These are phyloP conservation scores for Gloeophyllum trabeum DNA, from an alignment of 768 basidiomycete species.

Conservation along the genomic window DNA sequence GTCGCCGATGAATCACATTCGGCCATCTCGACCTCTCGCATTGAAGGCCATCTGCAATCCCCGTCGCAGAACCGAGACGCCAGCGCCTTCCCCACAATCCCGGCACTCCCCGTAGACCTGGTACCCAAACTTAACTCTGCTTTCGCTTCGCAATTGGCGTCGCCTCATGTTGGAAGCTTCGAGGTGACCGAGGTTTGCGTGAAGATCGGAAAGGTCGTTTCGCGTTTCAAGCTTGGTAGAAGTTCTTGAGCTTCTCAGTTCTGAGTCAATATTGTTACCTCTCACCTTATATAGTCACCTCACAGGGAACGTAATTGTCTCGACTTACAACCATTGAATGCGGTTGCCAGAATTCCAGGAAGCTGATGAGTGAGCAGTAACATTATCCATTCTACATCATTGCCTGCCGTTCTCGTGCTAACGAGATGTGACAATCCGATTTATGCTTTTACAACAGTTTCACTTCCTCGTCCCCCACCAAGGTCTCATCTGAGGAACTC, in stretches of 20 bases:
- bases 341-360: no score
- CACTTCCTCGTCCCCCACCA: not conserved
- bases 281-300: no score
- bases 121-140: conserved; percentile 37
- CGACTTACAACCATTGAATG: no score
- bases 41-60: not conserved
- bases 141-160: conserved; percentile 30
- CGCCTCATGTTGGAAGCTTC: conserved; percentile 39
- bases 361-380: no score
- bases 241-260: no score
- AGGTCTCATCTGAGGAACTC: conserved; percentile 19
- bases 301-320: no score
- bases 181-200: conserved; percentile 42
- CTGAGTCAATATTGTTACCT: no score
- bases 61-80: conserved; percentile 2
- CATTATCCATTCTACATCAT: no score
- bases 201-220: conserved; percentile 70
- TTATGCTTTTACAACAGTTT: no score
- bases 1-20: conserved; percentile 3
- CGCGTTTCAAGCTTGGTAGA: no score
- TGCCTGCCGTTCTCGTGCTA: no score
- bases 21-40: not conserved
- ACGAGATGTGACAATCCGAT: no score
- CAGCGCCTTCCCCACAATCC: conserved; percentile 34
- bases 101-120: conserved; percentile 35